Evolutionary conservation across 169 alveolate species (phyloP), one percentile per base, ranked within the genome.

Genomic region (Plasmodium ovale): DNA sequence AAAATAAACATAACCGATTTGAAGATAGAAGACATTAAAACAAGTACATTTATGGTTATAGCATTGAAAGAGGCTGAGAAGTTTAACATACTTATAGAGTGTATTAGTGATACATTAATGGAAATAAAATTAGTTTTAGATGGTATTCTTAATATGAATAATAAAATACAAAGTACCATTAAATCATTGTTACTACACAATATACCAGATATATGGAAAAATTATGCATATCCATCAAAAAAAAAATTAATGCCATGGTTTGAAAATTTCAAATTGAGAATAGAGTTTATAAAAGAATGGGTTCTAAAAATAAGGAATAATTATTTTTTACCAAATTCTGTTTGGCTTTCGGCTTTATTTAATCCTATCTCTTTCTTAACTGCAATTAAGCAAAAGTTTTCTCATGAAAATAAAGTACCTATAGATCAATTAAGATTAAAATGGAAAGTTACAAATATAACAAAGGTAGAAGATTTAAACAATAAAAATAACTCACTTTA

Each of bases 301-400:
- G 21, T 77, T 42, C 16, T 69, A 54, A 77, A 77, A 77, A 77
- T 77, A 59, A 29, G 88, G 37, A 62, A 67, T 53, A 59, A 62
- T 25, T 29, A 60, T 31, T 77, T 60, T 37, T 33, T 77, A 27
- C 88, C 88, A 3, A 77, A 33, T 65, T 70, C 87, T 56, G 79
- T 69, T 16, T 94, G 97, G 96, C 92, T 96, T 69, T 89, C 98
- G 4, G 98, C 98, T 58, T 95, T 98, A 54, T 98, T 97, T 94
- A 98, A 98, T 87, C 99, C 99, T 39, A 98, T 97, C 98, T 96
- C 98, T 16, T 98, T 96, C 88, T 90, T 98, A 56, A 98, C 99
- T 5, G 98, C 99, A 35, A 96, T 98, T 72, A 97, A 94, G 97
- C 98, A 98, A 92, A 67, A 65, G 19, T 67, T 60, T 58, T 56